Evolutionary conservation across 345 rosid genomes (phyloP), one percentile per base, ranked within the genome.

Genomic region (Salix caprea): DNA sequence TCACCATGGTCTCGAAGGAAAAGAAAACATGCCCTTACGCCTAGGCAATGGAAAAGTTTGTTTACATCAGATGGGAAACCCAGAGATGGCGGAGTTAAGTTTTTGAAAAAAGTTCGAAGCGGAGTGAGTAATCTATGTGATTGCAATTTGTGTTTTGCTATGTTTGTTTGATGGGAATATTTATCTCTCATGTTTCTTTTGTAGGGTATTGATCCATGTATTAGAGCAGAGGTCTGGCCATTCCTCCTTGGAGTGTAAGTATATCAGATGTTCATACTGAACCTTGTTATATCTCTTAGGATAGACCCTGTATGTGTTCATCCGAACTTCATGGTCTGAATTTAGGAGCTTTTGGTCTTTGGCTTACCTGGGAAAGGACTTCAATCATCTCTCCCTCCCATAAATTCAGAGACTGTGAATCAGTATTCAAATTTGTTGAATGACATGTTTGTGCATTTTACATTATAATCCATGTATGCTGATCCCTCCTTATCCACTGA

Each of bases 181-280:
- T 83, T 69, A 81, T 74, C 48, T 75, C 44, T 69, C 36, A 69
- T 77, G 0, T 56, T 64, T 73, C 23, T 68, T 23, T n/a, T 89
- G 78, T 42, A 96, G 99, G 99, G 99, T 34, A 85, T 96, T 77
- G 90, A 96, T 90, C 97, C 97, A 46, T 87, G 85, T 85, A 89
- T 96, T 76, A 88, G 98, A 62, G 78, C 91, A 0, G 97, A 93
- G 80, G 98, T 96, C 61, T 96, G 99, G 99, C 99, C 99, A 0
- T 93, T 91, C 79, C 98, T 96, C 70, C 98, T 96, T 69, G 98
- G 98, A 79, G 97, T 96, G 99, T 96, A 89, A 92, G 99, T 79
- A 66, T 42, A 3, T 39, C 37, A 36, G 0, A 36, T 36, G 37
- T 36, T 36, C 7, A 36, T 36, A 36, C 37, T 74, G 12, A 32